phyloP scores from a whole-genome alignment of 192 early-diverging fungal genomes.

The Powellomyces hirtus region DNA sequence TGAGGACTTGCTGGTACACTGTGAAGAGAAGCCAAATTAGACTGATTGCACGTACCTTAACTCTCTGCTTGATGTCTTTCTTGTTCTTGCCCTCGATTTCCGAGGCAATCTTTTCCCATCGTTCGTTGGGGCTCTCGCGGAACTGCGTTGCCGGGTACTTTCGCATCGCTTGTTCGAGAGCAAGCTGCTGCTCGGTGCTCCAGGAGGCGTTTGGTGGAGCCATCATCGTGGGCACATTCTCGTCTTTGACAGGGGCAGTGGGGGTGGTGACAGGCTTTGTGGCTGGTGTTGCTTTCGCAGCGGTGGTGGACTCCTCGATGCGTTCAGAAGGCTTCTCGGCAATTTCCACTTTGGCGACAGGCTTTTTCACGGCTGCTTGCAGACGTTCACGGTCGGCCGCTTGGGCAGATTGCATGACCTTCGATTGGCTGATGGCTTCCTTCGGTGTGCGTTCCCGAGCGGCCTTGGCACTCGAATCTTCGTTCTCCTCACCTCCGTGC shows the following conservation, averaged over 20 bases:
- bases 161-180: slow-evolving; percentile 42
- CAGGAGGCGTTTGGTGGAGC: slow-evolving; percentile 36
- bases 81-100: slow-evolving; percentile 43
- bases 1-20: background rate
- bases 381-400: slow-evolving; percentile 36
- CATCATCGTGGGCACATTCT: slow-evolving; percentile 13
- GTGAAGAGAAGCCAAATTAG: background rate
- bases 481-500: slow-evolving; percentile 59
- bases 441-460: slow-evolving; percentile 50
- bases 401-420: slow-evolving; percentile 61
- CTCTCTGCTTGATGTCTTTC: slow-evolving; percentile 51
- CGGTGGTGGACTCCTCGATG: slow-evolving; percentile 1
- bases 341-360: slow-evolving; percentile 30
- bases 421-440: slow-evolving; percentile 71
- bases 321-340: slow-evolving; percentile 32
- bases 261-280: background rate
- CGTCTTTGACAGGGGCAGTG: background rate
- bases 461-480: slow-evolving; percentile 22
- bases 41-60: slow-evolving; percentile 42
- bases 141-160: slow-evolving; percentile 49
- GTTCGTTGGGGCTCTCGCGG: slow-evolving; percentile 35
- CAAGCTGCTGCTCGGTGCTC: slow-evolving; percentile 44
- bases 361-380: slow-evolving; percentile 32
- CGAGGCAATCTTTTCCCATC: slow-evolving; percentile 52
- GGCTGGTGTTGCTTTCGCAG: slow-evolving; percentile 8